These are phyloP conservation scores for Fusarium odoratissimum DNA, from an alignment of 2,329 filamentous ascomycete genomes.

Conservation along the genomic window DNA sequence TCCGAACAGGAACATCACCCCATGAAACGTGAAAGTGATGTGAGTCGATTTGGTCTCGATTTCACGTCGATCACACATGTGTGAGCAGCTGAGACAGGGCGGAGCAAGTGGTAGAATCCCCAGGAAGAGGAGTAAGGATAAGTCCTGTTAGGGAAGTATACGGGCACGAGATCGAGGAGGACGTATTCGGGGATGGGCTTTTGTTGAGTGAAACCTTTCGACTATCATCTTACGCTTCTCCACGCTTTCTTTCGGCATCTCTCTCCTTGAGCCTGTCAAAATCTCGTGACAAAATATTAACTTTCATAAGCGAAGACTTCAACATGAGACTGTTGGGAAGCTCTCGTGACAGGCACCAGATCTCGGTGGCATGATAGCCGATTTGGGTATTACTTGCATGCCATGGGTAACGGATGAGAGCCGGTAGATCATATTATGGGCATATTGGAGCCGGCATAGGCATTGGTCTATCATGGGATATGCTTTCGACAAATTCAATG, in stretches of 20 bases:
- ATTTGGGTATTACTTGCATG: background rate
- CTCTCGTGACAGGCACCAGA: slow-evolving; percentile 10
- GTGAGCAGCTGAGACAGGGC: background rate
- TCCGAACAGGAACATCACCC: slow-evolving; percentile 38
- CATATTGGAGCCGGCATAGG: background rate
- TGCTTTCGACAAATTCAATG: background rate
- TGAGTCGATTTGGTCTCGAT: slow-evolving; percentile 4
- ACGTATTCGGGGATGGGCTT: background rate
- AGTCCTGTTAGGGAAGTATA: background rate
- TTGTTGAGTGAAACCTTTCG: background rate
- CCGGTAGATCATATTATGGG: background rate
- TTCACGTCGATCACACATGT: background rate
- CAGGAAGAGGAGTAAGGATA: background rate
- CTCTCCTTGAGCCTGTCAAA: background rate
- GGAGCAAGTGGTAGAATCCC: background rate
- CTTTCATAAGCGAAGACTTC: background rate
- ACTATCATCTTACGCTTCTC: slow-evolving; percentile 7
- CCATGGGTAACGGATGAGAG: background rate
- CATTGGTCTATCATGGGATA: background rate
- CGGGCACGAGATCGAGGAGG: background rate
- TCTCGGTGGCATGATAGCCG: slow-evolving; percentile 4
- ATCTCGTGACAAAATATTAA: background rate
- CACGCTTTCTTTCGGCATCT: background rate
- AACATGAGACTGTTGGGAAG: background rate
- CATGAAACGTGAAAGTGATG: slow-evolving; percentile 29